These are phyloP conservation scores for Erythrophleum ivorense DNA, from an alignment of 331 rosid genomes.

Conservation along the genomic window DNA sequence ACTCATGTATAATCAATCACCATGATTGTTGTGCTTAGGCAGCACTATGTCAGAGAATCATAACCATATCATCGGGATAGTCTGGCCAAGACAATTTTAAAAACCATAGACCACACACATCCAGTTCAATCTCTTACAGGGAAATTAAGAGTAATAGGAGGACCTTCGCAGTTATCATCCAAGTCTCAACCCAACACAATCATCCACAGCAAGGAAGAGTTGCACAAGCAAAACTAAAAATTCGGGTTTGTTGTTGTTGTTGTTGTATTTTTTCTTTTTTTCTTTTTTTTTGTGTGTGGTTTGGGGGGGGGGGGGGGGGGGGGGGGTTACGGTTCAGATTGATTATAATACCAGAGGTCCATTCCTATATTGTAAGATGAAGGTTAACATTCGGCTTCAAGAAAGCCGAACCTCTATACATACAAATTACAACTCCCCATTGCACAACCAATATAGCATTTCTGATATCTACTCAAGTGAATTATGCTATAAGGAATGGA, in stretches of 20 bases:
- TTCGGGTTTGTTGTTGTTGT: background rate
- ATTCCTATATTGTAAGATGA: background rate
- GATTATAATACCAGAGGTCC: background rate
- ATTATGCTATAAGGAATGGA: slow-evolving; percentile 6
- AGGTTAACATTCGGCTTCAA: background rate
- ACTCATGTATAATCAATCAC: background rate
- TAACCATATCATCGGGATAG: background rate
- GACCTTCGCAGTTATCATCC: background rate
- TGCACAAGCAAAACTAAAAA: background rate
- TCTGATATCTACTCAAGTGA: slow-evolving; percentile 13
- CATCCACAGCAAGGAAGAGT: background rate
- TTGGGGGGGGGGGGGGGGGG: background rate
- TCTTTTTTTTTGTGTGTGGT: no score
- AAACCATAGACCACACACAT: no score
- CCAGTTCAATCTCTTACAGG: no score
- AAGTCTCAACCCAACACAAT: background rate
- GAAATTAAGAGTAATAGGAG: background rate
- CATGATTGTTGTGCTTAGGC: background rate
- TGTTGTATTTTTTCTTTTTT: no score
- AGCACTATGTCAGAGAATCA: background rate
- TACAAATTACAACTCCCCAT: background rate
- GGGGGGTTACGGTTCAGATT: background rate
- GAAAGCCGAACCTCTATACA: slow-evolving; percentile 1
- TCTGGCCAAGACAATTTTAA: background rate
- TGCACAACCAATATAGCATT: background rate